phyloP scores from a whole-genome alignment of 306 rosid species.

The Sicyos baderoa region DNA sequence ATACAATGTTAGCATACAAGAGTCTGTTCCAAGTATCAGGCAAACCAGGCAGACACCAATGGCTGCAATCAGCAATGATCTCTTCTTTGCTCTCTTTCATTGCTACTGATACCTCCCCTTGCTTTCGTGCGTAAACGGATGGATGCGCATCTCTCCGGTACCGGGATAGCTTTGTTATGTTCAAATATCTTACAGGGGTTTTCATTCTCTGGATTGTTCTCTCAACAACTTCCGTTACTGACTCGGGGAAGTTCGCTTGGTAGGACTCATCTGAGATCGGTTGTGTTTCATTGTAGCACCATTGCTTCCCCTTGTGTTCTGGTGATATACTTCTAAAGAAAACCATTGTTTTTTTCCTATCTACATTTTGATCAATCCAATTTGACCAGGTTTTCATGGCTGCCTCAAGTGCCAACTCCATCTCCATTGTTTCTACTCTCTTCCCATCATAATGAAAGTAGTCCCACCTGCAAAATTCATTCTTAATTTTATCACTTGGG shows the following conservation, averaged over 20 bases:
- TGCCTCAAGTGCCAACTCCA: conserved; percentile 22
- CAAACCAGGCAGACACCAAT: conserved; percentile 43
- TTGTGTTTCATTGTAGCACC: conserved; percentile 34
- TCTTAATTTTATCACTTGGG: background rate
- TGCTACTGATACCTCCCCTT: conserved; percentile 17
- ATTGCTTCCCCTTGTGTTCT: conserved; percentile 35
- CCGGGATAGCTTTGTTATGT: conserved; percentile 32
- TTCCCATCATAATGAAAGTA: conserved; percentile 22
- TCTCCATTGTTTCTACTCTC: conserved; percentile 24
- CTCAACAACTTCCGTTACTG: conserved; percentile 22
- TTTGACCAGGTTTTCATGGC: conserved; percentile 39
- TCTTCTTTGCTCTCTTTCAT: conserved; percentile 2
- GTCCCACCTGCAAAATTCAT: conserved; percentile 28
- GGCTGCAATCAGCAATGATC: conserved; percentile 32
- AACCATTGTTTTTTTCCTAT: conserved; percentile 25
- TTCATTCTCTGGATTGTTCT: conserved; percentile 24
- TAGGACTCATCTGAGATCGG: conserved; percentile 24
- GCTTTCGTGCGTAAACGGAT: conserved; percentile 16
- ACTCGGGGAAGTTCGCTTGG: conserved; percentile 2
- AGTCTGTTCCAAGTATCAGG: conserved; percentile 46
- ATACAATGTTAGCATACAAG: conserved; percentile 22
- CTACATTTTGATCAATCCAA: conserved; percentile 34
- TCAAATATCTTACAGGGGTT: conserved; percentile 31
- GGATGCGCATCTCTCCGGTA: conserved; percentile 35
- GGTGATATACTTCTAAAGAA: conserved; percentile 42